Percentiles rank a stretch among this genome's conserved stretches.
Evolutionary conservation across 768 basidiomycete species (phyloP).

Genomic region (Lactarius evosmus): DNA sequence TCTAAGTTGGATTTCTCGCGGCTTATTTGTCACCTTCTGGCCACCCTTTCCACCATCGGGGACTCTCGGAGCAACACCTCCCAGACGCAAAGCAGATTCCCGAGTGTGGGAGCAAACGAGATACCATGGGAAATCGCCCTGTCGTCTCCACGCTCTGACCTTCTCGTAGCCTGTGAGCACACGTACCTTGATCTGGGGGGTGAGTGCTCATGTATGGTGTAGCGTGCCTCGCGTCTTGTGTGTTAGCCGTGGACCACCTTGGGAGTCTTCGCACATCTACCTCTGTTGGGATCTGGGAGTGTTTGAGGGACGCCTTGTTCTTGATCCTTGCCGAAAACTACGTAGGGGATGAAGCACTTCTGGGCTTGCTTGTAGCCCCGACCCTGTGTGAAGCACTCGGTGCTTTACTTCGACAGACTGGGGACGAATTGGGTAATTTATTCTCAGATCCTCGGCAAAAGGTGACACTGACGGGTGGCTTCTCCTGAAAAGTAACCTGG

Average conservation of each 20-base stretch:
- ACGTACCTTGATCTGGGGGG: not conserved
- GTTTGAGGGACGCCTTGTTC: conserved; percentile 48
- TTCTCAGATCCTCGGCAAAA: not conserved
- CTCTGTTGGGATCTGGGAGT: conserved; percentile 52
- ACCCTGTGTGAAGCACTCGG: conserved; percentile 49
- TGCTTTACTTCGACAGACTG: conserved; percentile 34
- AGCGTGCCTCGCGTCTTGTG: conserved; percentile 33
- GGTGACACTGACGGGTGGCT: not conserved
- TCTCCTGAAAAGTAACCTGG: conserved; percentile 22
- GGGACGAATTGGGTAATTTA: conserved; percentile 19
- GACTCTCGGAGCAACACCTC: not conserved
- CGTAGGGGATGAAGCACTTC: conserved; percentile 45
- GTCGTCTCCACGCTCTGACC: conserved; percentile 32
- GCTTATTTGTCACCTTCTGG: conserved; percentile 16
- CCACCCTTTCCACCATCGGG: not conserved
- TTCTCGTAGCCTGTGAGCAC: conserved; percentile 44
- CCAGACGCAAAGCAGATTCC: not conserved
- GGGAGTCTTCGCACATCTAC: conserved; percentile 37
- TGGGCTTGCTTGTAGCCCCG: conserved; percentile 49
- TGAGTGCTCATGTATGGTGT: conserved; percentile 5
- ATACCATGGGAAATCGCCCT: conserved; percentile 12
- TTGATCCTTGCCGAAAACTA: conserved; percentile 47
- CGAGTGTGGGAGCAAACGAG: not conserved
- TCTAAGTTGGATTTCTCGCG: not conserved
- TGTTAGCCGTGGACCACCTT: conserved; percentile 33